Evolutionary conservation across 768 basidiomycete species (phyloP).

Genomic region (Pleurotus giganteus): DNA sequence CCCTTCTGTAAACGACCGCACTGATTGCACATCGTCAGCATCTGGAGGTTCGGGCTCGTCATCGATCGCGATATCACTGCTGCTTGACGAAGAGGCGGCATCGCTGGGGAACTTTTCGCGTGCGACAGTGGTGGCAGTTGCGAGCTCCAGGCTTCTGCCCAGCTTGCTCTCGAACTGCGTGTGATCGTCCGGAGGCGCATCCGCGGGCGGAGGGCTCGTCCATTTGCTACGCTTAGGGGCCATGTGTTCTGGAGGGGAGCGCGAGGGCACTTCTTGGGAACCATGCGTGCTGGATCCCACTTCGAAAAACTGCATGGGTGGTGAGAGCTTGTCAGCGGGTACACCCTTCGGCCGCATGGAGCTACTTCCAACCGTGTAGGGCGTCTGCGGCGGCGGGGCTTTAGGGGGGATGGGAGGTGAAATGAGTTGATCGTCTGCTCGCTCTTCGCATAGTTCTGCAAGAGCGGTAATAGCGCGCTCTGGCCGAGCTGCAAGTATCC

Average conservation of each 20-base stretch:
- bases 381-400: slow-evolving; percentile 63
- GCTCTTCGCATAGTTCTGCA: slow-evolving; percentile 90
- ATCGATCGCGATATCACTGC: slow-evolving; percentile 66
- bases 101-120: slow-evolving; percentile 48
- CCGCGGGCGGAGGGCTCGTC: slow-evolving; percentile 83
- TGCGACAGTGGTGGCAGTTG: slow-evolving; percentile 61
- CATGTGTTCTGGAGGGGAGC: slow-evolving; percentile 71
- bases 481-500: slow-evolving; percentile 77
- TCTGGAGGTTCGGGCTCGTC: slow-evolving; percentile 66
- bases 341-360: slow-evolving; percentile 50
- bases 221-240: slow-evolving; percentile 77
- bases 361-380: slow-evolving; percentile 65
- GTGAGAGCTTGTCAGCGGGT: slow-evolving; percentile 49
- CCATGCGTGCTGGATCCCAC: slow-evolving; percentile 30
- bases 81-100: slow-evolving; percentile 52
- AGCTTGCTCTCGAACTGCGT: slow-evolving; percentile 67
- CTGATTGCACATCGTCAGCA: slow-evolving; percentile 70
- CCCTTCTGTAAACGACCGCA: slow-evolving; percentile 62
- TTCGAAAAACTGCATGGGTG: slow-evolving; percentile 50
- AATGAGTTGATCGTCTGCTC: slow-evolving; percentile 64
- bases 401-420: slow-evolving; percentile 39
- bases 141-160: slow-evolving; percentile 63
- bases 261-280: slow-evolving; percentile 30
- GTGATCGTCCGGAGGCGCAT: slow-evolving; percentile 66
- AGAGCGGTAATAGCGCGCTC: slow-evolving; percentile 80